Conservation (phyloP, 2,329 filamentous ascomycete species). For the Pyrenochaeta sp. region DNA sequence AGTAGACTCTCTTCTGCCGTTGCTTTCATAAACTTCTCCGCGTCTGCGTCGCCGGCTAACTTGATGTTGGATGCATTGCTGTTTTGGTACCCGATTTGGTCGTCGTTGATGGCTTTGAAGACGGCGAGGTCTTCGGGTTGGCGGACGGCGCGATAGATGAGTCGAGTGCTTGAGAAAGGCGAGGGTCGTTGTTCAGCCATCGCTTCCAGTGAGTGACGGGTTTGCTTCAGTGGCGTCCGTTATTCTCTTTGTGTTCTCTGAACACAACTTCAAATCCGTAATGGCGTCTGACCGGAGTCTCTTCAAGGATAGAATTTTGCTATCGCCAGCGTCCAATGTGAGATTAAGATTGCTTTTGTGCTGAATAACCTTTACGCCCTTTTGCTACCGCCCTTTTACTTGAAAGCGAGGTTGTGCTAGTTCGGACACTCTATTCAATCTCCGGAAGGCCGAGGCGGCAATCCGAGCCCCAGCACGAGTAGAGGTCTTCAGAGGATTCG, state of each 20-base stretch:
- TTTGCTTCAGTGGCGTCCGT: no score
- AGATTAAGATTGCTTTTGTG: neutral
- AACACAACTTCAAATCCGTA: no score
- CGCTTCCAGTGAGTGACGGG: neutral
- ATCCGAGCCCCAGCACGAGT: no score
- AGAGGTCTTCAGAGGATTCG: no score
- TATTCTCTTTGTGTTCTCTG: no score
- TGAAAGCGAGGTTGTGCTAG: no score
- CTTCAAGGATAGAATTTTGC: no score
- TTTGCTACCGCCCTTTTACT: neutral
- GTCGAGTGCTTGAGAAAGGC: constrained; percentile 33
- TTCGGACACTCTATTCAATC: no score
- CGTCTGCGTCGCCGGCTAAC: constrained; percentile 23
- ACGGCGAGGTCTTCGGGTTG: constrained; percentile 27
- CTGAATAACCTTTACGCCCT: neutral
- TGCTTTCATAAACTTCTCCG: constrained; percentile 22
- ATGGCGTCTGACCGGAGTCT: no score
- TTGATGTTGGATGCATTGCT: constrained; percentile 32
- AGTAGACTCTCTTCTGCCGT: constrained; percentile 28
- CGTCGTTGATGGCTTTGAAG: constrained; percentile 34
- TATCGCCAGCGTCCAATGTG: no score
- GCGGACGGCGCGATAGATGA: constrained; percentile 36
- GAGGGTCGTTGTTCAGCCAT: constrained; percentile 1
- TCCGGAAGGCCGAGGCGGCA: no score
- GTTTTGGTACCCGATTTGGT: constrained; percentile 34